Evolutionary conservation across 257 asterid species (phyloP).

Genomic region (Leonotis leonurus): DNA sequence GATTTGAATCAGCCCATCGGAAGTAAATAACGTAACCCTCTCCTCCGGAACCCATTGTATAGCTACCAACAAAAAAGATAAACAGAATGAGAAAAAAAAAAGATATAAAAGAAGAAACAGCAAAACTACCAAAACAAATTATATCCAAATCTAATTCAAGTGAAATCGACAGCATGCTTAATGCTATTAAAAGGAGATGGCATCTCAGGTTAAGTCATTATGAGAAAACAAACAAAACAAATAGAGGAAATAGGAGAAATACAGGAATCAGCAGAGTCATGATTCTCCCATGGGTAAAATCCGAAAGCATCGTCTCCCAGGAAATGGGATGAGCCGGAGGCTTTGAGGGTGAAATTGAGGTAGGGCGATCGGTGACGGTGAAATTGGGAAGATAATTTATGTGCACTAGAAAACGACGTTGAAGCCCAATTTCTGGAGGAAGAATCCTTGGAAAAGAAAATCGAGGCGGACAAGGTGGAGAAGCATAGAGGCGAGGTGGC

Average conservation of each 20-base stretch:
- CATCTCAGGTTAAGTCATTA: not conserved
- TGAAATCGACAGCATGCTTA: not conserved
- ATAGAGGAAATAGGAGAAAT: not conserved
- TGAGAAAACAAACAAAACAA: not conserved
- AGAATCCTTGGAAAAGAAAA: constrained; percentile 37
- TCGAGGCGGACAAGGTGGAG: constrained; percentile 33
- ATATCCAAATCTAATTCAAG: not conserved
- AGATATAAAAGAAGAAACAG: not conserved
- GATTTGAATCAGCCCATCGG: constrained; percentile 85
- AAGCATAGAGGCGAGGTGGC: constrained; percentile 49
- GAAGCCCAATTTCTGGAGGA: constrained; percentile 26
- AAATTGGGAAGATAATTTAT: constrained; percentile 22
- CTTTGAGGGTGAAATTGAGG: constrained; percentile 31
- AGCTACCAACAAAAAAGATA: constrained; percentile 43
- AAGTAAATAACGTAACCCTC: constrained; percentile 67
- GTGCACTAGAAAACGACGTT: constrained; percentile 25
- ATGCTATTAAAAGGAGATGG: not conserved
- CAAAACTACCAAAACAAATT: not conserved
- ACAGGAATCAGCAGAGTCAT: constrained; percentile 46
- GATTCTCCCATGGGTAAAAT: constrained; percentile 73
- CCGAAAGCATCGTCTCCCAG: constrained; percentile 72
- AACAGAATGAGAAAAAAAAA: too few relatives aligned
- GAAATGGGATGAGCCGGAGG: constrained; percentile 49
- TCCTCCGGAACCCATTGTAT: constrained; percentile 87
- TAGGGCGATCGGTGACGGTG: constrained; percentile 26